phyloP scores from a whole-genome alignment of 176 grass and related monocot genomes.

The Juncus inflexus region DNA sequence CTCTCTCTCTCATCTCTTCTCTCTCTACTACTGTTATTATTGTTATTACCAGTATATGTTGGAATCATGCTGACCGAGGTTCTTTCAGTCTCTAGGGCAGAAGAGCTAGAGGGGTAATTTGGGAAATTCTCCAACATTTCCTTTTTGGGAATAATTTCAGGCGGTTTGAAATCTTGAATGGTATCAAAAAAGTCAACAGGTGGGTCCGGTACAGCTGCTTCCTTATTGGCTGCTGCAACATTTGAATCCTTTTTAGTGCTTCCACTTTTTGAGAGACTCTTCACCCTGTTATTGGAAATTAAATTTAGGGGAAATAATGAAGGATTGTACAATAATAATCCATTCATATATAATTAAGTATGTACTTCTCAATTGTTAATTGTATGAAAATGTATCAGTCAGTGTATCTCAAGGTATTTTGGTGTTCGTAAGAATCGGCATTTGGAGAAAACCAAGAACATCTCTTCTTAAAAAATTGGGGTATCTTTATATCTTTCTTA shows the following conservation, averaged over 20 bases:
- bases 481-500: too few species aligned
- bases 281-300: slow-evolving; percentile 55
- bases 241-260: slow-evolving; percentile 79
- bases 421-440: too few species aligned
- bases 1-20: slow-evolving; percentile 29
- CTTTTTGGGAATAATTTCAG: slow-evolving; percentile 46
- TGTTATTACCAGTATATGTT: slow-evolving; percentile 52
- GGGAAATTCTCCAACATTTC: slow-evolving; percentile 43
- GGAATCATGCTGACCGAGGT: slow-evolving; percentile 61
- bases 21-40: slow-evolving; percentile 10
- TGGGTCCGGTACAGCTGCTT: slow-evolving; percentile 31
- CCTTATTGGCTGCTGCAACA: slow-evolving; percentile 44
- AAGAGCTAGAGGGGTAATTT: slow-evolving; percentile 43
- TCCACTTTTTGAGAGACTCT: slow-evolving; percentile 92
- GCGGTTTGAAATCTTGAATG: slow-evolving; percentile 59
- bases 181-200: slow-evolving; percentile 52
- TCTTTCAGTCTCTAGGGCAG: slow-evolving; percentile 53
- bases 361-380: too few species aligned
- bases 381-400: too few species aligned
- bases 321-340: too few species aligned
- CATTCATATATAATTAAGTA: too few species aligned
- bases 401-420: too few species aligned
- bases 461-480: too few species aligned
- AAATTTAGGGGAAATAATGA: neutral
- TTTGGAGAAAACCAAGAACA: too few species aligned